Conservation (phyloP, 768 basidiomycete genomes). For the Suillus sp. region DNA sequence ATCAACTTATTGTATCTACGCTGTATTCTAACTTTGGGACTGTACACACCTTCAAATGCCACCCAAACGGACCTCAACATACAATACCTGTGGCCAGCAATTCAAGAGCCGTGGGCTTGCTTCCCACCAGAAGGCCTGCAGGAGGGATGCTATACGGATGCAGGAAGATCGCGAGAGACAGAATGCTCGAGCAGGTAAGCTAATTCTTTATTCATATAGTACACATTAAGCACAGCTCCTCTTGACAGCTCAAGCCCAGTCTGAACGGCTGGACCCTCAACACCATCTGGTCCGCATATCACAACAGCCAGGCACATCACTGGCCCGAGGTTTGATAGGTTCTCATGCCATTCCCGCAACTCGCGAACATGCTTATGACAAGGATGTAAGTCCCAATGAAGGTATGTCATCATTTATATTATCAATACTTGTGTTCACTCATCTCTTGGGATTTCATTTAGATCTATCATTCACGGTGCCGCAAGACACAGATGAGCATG, state of each 20-base stretch:
- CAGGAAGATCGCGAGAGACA: neutral
- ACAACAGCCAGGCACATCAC: neutral
- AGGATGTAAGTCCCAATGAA: constrained; percentile 21
- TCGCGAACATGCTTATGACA: constrained; percentile 2
- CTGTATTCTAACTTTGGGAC: neutral
- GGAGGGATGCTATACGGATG: neutral
- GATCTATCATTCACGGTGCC: no score
- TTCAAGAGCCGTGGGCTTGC: neutral
- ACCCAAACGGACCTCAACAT: neutral
- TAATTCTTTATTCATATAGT: neutral
- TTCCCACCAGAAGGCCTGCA: neutral
- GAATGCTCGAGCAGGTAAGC: neutral
- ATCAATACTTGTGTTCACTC: no score
- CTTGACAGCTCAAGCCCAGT: neutral
- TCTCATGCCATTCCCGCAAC: no score
- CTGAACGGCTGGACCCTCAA: neutral
- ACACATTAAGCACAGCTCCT: neutral
- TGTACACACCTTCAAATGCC: neutral
- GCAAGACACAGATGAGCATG: no score
- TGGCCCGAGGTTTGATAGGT: neutral
- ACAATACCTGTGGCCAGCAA: neutral
- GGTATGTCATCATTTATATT: no score
- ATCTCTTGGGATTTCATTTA: no score
- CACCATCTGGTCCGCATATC: neutral
- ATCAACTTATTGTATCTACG: neutral